These are phyloP conservation scores for Cenchrus purpureus DNA, from an alignment of 176 grass and related monocot species.

Conservation along the genomic window DNA sequence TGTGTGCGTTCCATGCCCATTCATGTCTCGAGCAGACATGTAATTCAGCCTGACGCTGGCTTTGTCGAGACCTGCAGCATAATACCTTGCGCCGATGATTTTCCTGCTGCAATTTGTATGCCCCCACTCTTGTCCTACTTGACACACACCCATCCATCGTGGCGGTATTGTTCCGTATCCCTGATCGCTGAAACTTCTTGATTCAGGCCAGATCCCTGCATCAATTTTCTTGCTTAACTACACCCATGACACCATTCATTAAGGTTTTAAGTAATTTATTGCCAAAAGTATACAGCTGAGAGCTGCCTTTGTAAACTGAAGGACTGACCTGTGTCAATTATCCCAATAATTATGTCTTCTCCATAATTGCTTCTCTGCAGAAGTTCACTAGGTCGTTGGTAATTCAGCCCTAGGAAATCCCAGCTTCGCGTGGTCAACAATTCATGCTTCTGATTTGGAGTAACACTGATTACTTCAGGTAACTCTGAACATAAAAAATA, in stretches of 20 bases:
- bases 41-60: constrained; percentile 19
- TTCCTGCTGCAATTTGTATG: constrained; percentile 42
- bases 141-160: constrained; percentile 51
- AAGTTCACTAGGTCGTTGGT: constrained; percentile 37
- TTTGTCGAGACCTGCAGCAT: constrained; percentile 37
- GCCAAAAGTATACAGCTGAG: neutral
- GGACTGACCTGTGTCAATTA: constrained; percentile 30
- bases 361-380: constrained; percentile 43
- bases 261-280: constrained; percentile 11
- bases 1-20: constrained; percentile 36
- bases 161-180: constrained; percentile 17
- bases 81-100: constrained; percentile 44
- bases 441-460: constrained; percentile 25
- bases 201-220: constrained; percentile 21
- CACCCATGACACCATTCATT: neutral
- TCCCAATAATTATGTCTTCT: constrained; percentile 47
- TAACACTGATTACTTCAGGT: constrained; percentile 48
- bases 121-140: constrained; percentile 34
- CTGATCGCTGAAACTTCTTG: constrained; percentile 45
- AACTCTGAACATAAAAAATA: neutral
- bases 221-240: constrained; percentile 18
- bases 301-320: neutral
- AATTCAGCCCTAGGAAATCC: constrained; percentile 33
- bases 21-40: constrained; percentile 37
- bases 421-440: constrained; percentile 49